These are phyloP conservation scores for Colletotrichum sp. DNA, from an alignment of 2,329 filamentous ascomycete species.

Conservation along the genomic window DNA sequence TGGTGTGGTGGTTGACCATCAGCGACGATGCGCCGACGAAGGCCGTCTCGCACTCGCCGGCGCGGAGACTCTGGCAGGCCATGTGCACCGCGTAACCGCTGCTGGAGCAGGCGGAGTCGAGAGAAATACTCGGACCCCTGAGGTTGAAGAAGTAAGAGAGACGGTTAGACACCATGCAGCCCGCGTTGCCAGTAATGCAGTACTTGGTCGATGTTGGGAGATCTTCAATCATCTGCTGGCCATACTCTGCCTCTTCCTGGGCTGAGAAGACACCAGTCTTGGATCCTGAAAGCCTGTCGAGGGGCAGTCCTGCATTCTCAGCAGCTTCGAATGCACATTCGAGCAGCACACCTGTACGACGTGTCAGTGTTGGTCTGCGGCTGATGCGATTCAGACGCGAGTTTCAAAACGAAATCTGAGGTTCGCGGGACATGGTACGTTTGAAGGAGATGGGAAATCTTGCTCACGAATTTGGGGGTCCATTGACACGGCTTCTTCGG, in stretches of 20 bases:
- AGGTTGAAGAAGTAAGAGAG: neutral
- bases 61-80: neutral
- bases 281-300: neutral
- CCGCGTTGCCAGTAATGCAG: neutral
- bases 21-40: neutral
- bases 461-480: neutral
- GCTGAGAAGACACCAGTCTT: neutral
- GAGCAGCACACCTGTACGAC: neutral
- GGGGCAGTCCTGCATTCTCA: neutral
- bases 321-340: neutral
- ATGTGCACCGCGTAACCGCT: neutral
- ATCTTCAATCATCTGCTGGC: neutral
- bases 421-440: neutral
- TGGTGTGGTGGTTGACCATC: neutral
- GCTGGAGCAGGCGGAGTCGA: neutral
- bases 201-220: neutral
- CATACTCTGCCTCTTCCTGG: neutral
- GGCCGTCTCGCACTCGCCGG: neutral
- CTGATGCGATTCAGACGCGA: neutral
- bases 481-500: neutral
- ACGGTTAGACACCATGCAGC: neutral
- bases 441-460: fast-evolving
- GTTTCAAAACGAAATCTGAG: neutral
- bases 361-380: neutral
- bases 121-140: neutral